Conservation (phyloP, 202 grass and related monocot species). For the Cymbopogon flexuosus region DNA sequence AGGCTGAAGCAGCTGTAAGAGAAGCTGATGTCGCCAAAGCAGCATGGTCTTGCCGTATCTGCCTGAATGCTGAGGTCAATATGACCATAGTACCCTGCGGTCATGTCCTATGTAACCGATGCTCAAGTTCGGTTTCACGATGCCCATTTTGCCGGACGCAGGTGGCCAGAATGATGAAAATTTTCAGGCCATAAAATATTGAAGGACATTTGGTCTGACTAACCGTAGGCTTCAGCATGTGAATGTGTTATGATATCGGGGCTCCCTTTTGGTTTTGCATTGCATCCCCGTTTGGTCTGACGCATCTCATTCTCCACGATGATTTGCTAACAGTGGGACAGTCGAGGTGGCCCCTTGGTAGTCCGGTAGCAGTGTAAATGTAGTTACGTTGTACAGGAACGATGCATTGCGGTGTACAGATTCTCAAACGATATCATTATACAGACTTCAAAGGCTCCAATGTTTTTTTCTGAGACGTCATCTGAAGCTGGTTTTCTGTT, state of each 20-base stretch:
- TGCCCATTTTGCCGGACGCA: conserved; percentile 84
- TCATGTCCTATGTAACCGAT: conserved; percentile 75
- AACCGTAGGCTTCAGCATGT: neutral
- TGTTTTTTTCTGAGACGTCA: neutral
- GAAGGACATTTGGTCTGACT: neutral
- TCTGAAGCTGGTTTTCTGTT: neutral
- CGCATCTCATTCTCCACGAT: neutral
- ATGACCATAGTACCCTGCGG: conserved; percentile 79
- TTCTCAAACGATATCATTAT: neutral
- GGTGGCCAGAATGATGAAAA: conserved; percentile 78
- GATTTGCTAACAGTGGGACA: neutral
- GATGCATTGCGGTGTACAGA: conserved; percentile 21
- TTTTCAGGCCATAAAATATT: conserved; percentile 67
- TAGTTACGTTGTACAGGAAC: conserved; percentile 30
- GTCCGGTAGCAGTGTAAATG: conserved; percentile 21
- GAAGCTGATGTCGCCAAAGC: conserved; percentile 74
- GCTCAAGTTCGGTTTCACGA: conserved; percentile 63
- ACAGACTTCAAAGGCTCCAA: neutral
- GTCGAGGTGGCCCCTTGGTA: neutral
- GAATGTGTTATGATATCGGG: neutral
- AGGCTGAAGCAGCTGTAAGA: conserved; percentile 62
- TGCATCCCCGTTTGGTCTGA: neutral
- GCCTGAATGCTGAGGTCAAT: conserved; percentile 70
- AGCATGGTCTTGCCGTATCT: conserved; percentile 86
- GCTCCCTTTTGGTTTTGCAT: neutral